Evolutionary conservation across 2,329 filamentous ascomycete species (phyloP).

Genomic region (Cyclaneusma minus): DNA sequence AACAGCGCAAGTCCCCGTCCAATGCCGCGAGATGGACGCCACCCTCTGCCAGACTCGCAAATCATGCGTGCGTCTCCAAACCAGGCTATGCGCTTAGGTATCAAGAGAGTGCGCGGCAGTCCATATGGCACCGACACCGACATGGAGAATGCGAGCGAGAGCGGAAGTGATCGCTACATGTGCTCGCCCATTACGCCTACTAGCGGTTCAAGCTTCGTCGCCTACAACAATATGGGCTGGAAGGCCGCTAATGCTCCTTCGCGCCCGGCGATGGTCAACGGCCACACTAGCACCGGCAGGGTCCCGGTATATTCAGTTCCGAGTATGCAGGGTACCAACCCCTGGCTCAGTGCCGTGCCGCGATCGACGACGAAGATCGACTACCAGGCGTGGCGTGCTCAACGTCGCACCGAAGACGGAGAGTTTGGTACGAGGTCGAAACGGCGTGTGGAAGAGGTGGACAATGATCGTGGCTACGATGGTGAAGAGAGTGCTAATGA

Average conservation of each 20-base stretch:
- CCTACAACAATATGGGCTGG: conserved; percentile 12
- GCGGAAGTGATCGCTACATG: conserved; percentile 11
- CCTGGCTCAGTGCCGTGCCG: conserved; percentile 29
- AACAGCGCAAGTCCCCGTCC: too few relatives aligned
- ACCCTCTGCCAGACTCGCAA: too few relatives aligned
- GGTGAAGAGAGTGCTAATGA: too few relatives aligned
- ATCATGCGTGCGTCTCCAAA: conserved; percentile 8
- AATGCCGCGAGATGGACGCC: background rate
- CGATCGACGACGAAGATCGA: conserved; percentile 16
- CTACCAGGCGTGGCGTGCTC: conserved; percentile 3
- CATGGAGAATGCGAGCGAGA: conserved; percentile 17
- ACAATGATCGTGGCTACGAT: conserved; percentile 10
- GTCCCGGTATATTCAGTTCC: conserved; percentile 2
- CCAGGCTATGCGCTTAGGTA: conserved; percentile 13
- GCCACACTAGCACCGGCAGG: conserved; percentile 11
- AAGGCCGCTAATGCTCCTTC: conserved; percentile 15
- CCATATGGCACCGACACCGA: conserved; percentile 24
- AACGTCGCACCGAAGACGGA: conserved; percentile 2
- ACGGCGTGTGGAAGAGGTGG: conserved; percentile 9
- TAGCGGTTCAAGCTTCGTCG: conserved; percentile 2
- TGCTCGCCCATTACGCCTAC: conserved; percentile 12
- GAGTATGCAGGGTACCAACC: conserved; percentile 16
- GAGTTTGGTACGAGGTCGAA: conserved; percentile 4
- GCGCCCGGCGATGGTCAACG: too few relatives aligned
- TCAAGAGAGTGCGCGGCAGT: conserved; percentile 21